These are phyloP conservation scores for Stentor coeruleus DNA, from an alignment of 73 alveolate genomes.

Conservation along the genomic window DNA sequence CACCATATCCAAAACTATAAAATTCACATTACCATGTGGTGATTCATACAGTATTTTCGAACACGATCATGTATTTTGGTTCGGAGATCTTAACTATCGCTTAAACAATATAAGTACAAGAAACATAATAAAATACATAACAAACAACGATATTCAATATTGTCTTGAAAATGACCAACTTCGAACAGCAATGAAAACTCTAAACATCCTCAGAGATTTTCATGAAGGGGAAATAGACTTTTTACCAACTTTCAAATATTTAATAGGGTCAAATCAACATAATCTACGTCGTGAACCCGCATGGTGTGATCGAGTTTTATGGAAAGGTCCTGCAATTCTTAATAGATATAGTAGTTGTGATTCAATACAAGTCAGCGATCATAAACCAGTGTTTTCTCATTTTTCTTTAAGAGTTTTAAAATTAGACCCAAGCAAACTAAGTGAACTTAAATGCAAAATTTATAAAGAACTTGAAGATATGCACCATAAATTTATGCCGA, in stretches of 20 bases:
- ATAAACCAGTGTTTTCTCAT: not conserved
- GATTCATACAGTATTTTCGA: not conserved
- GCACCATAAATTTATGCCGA: not conserved
- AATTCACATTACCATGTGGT: not conserved
- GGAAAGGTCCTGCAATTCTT: not conserved
- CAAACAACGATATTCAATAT: not conserved
- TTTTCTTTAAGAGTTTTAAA: not conserved
- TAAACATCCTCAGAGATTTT: not conserved
- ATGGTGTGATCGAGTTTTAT: conserved; percentile 21
- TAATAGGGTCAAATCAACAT: not conserved
- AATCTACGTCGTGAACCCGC: not conserved
- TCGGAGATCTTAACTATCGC: conserved; percentile 7
- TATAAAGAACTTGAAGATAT: not conserved
- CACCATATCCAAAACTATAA: not conserved
- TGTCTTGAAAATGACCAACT: not conserved
- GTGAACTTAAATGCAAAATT: not conserved
- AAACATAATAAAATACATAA: not conserved
- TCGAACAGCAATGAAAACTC: not conserved
- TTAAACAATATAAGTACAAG: not conserved
- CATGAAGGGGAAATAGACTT: conserved; percentile 1
- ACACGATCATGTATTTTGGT: conserved; percentile 10
- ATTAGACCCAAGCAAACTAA: not conserved
- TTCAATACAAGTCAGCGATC: not conserved
- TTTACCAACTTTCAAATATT: conserved; percentile 1
- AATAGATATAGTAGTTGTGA: not conserved